Conservation (phyloP, 345 rosid species). For the Balakata baccata region DNA sequence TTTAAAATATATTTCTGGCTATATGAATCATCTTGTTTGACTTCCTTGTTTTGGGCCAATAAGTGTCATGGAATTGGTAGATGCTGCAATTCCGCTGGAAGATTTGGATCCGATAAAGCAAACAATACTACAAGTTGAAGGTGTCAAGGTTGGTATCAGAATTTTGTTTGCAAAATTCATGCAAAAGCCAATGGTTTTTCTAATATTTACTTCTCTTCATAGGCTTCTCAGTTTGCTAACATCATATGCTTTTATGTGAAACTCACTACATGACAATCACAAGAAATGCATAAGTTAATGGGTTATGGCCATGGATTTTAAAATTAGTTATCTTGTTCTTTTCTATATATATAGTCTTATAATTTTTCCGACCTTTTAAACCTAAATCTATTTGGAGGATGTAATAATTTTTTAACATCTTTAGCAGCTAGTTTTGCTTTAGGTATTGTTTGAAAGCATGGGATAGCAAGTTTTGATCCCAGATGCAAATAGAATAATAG, state of each 20-base stretch:
- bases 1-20: not conserved
- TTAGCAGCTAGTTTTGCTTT: not conserved
- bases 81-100: conserved; percentile 82
- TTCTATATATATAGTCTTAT: not conserved
- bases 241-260: not conserved
- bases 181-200: not conserved
- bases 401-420: not conserved
- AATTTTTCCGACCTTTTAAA: not conserved
- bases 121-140: conserved; percentile 74
- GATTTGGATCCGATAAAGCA: conserved; percentile 60
- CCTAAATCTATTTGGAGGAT: not conserved
- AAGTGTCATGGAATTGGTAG: conserved; percentile 90
- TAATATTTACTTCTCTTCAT: not conserved
- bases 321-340: not conserved
- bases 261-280: not conserved
- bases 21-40: conserved; percentile 14
- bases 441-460: not conserved
- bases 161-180: conserved; percentile 4
- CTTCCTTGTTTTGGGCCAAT: conserved; percentile 25
- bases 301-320: not conserved
- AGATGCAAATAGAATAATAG: not conserved
- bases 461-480: not conserved
- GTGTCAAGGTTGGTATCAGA: conserved; percentile 56
- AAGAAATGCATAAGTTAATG: not conserved
- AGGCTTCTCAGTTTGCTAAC: not conserved